Conservation (phyloP, 345 rosid genomes). For the Microthlaspi erraticum region DNA sequence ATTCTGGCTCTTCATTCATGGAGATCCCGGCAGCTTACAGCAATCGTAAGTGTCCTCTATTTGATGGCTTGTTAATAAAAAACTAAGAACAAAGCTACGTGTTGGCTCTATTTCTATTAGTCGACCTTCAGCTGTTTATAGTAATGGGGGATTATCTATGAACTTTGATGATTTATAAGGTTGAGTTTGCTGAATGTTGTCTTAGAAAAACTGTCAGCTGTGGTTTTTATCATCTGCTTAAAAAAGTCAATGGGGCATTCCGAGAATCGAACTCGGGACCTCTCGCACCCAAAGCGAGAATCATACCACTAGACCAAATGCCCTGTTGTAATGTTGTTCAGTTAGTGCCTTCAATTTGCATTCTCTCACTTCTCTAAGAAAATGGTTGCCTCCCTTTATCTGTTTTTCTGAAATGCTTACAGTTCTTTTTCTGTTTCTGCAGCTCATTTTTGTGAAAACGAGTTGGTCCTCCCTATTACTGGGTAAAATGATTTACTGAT, state of each 20-base stretch:
- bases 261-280: conserved; percentile 78
- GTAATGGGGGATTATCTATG: background rate
- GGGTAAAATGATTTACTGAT: background rate
- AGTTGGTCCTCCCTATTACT: background rate
- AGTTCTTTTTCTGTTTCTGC: background rate
- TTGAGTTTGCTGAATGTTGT: conserved; percentile 2
- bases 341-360: background rate
- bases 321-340: background rate
- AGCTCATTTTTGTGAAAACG: background rate
- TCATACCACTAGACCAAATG: conserved; percentile 87
- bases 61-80: background rate
- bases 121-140: conserved; percentile 9
- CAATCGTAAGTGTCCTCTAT: conserved; percentile 28
- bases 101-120: conserved; percentile 2
- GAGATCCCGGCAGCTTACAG: background rate
- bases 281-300: conserved; percentile 92
- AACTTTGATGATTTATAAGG: background rate
- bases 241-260: too few relatives aligned
- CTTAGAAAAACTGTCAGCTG: conserved; percentile 4
- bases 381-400: background rate
- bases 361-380: background rate
- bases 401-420: background rate
- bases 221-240: too few relatives aligned
- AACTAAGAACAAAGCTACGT: background rate
- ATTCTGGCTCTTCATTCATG: conserved; percentile 3